A percentile compares a stretch with the other conserved stretches of the same genome.
Conservation (phyloP, 2,329 filamentous ascomycete genomes). For the Decorospora gaudefroyi region DNA sequence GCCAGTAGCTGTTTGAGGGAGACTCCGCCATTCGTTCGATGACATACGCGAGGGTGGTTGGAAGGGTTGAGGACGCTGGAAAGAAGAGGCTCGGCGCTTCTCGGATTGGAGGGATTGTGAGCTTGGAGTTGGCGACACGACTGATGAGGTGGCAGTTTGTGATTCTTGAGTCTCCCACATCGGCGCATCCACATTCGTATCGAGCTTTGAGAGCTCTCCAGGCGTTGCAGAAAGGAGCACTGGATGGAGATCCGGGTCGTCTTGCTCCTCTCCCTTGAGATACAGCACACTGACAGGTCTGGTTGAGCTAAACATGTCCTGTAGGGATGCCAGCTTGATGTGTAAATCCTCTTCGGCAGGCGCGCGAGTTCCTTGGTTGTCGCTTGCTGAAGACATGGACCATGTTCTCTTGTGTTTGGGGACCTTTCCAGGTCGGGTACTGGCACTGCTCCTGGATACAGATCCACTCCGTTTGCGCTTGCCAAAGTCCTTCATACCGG, state of each 20-base stretch:
- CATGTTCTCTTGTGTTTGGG: conserved; percentile 91
- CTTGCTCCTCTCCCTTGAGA: conserved; percentile 73
- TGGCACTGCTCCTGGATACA: conserved; percentile 55
- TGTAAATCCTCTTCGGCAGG: conserved; percentile 71
- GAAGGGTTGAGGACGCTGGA: conserved; percentile 53
- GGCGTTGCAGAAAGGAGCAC: conserved; percentile 73
- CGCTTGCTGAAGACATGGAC: conserved; percentile 79
- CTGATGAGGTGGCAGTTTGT: conserved; percentile 60
- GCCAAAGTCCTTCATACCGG: conserved; percentile 62
- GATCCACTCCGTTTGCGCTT: conserved; percentile 65
- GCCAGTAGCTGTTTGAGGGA: conserved; percentile 58
- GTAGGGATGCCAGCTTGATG: conserved; percentile 74
- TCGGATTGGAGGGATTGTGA: conserved; percentile 52
- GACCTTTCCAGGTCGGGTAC: conserved; percentile 72
- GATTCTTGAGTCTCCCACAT: conserved; percentile 58
- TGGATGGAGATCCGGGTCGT: conserved; percentile 79
- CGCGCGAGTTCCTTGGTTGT: conserved; percentile 49
- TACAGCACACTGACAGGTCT: conserved; percentile 77
- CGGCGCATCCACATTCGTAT: conserved; percentile 49
- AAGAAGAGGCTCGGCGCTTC: conserved; percentile 48
- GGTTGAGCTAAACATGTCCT: conserved; percentile 89
- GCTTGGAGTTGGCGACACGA: conserved; percentile 57
- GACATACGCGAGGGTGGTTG: conserved; percentile 51
- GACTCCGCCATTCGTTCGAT: conserved; percentile 62
- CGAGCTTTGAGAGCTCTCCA: conserved; percentile 61